Percentiles rank a stretch among this genome's conserved stretches.
These are phyloP conservation scores for Lindgomyces ingoldianus DNA, from an alignment of 495 filamentous ascomycete species.

Conservation along the genomic window DNA sequence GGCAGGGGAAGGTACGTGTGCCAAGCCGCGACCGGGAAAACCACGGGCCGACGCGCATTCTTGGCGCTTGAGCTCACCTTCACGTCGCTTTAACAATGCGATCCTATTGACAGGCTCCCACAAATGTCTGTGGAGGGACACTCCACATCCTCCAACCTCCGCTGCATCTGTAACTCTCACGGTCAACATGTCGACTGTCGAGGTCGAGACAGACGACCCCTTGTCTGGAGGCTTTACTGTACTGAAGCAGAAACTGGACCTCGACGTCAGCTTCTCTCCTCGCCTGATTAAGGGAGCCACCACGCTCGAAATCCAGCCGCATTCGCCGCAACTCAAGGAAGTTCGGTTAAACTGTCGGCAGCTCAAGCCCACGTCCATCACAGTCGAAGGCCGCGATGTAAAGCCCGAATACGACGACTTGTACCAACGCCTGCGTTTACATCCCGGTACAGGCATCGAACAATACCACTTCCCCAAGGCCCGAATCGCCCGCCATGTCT, in stretches of 20 bases:
- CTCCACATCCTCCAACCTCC: not conserved
- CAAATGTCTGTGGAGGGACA: not conserved
- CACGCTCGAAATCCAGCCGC: conserved; percentile 75
- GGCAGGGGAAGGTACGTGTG: too few relatives aligned
- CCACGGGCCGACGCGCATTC: not conserved
- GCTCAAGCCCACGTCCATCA: conserved; percentile 68
- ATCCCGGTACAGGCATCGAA: conserved; percentile 62
- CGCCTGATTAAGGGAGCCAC: conserved; percentile 76
- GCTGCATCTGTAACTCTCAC: conserved; percentile 11
- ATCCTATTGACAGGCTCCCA: not conserved
- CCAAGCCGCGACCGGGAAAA: not conserved
- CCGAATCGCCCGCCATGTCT: conserved; percentile 53
- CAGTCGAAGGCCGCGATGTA: conserved; percentile 65
- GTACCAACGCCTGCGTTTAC: conserved; percentile 67
- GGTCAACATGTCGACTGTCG: conserved; percentile 15
- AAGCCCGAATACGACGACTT: conserved; percentile 68
- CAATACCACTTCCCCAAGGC: conserved; percentile 69
- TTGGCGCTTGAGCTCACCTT: not conserved
- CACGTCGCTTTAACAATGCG: not conserved
- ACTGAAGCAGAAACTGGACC: conserved; percentile 78
- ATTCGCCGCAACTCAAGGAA: conserved; percentile 62
- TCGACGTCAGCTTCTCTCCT: conserved; percentile 81
- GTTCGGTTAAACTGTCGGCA: conserved; percentile 85
- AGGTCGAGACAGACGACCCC: conserved; percentile 9
- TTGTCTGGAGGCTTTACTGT: conserved; percentile 53